Conservation (phyloP, 2,329 filamentous ascomycete genomes). For the Parastagonospora avenae region DNA sequence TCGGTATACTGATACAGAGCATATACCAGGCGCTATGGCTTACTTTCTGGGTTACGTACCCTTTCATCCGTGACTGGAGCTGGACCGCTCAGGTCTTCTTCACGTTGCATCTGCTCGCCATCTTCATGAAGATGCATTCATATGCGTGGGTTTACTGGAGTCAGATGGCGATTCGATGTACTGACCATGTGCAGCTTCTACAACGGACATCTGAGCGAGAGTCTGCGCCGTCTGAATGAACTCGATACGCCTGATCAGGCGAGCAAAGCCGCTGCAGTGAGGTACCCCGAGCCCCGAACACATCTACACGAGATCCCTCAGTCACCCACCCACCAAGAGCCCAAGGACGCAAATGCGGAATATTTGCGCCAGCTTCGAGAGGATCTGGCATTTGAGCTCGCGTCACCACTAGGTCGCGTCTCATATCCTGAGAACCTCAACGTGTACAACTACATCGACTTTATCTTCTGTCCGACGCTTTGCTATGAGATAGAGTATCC, state of each 20-base stretch:
- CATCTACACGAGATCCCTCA: conserved; percentile 59
- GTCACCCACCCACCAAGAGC: conserved; percentile 52
- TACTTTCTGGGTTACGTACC: conserved; percentile 78
- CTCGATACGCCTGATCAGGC: conserved; percentile 78
- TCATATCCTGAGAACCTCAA: conserved; percentile 92
- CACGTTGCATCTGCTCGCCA: conserved; percentile 83
- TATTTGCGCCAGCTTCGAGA: conserved; percentile 73
- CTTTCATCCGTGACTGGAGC: conserved; percentile 86
- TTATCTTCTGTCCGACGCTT: conserved; percentile 87
- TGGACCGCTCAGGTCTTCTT: conserved; percentile 98
- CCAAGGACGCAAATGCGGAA: conserved; percentile 43
- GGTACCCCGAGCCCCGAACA: conserved; percentile 65
- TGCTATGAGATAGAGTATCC: conserved; percentile 99
- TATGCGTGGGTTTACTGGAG: conserved; percentile 62
- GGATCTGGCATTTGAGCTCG: conserved; percentile 87
- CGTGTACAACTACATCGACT: conserved; percentile 81
- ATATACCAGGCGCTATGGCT: conserved; percentile 82
- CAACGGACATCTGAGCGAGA: conserved; percentile 92
- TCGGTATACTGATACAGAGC: conserved; percentile 84
- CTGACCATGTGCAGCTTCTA: conserved; percentile 68
- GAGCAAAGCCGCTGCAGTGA: conserved; percentile 72
- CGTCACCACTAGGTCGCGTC: conserved; percentile 84
- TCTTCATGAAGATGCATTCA: conserved; percentile 99
- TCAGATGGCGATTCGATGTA: neutral
- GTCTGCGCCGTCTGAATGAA: conserved; percentile 75